phyloP scores from a whole-genome alignment of 139 green algal genomes.

The Yamagishiella unicocca region DNA sequence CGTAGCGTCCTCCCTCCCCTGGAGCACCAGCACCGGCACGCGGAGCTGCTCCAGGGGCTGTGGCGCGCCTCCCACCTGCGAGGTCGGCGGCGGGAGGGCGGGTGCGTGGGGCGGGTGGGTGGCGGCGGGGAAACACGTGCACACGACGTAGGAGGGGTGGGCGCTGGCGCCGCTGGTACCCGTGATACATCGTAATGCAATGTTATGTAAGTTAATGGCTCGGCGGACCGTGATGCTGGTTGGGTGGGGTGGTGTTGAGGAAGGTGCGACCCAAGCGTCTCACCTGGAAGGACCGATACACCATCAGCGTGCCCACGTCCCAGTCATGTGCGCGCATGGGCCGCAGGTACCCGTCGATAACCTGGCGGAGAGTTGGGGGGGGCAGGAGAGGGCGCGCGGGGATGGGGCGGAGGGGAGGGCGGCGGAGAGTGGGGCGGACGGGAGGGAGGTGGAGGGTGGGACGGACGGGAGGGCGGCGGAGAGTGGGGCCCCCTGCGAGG shows the following conservation, averaged over 20 bases:
- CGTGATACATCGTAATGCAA: too few species aligned
- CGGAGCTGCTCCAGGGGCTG: neutral
- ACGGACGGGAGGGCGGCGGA: too few species aligned
- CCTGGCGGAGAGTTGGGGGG: neutral
- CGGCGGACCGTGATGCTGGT: too few species aligned
- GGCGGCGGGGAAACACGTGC: too few species aligned
- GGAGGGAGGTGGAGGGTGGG: too few species aligned
- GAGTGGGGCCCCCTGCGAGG: too few species aligned
- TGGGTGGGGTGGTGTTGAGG: neutral
- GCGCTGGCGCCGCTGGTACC: too few species aligned
- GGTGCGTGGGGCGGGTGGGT: too few species aligned
- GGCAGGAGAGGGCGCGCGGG: neutral
- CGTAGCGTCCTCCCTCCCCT: neutral
- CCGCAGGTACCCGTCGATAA: constrained; percentile 72
- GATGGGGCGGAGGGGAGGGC: neutral
- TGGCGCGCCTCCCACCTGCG: neutral
- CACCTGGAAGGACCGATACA: constrained; percentile 61
- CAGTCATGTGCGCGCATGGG: constrained; percentile 73
- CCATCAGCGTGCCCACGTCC: constrained; percentile 69
- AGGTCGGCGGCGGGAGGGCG: too few species aligned
- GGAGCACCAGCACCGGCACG: constrained; percentile 16
- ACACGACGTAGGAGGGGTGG: too few species aligned
- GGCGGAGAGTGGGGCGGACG: neutral
- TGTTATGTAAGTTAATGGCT: too few species aligned
- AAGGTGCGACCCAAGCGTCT: too few species aligned